A percentile compares a stretch with the other conserved stretches of the same genome.
These are phyloP conservation scores for Emergomyces orientalis DNA, from an alignment of 2,329 filamentous ascomycete genomes.

Conservation along the genomic window DNA sequence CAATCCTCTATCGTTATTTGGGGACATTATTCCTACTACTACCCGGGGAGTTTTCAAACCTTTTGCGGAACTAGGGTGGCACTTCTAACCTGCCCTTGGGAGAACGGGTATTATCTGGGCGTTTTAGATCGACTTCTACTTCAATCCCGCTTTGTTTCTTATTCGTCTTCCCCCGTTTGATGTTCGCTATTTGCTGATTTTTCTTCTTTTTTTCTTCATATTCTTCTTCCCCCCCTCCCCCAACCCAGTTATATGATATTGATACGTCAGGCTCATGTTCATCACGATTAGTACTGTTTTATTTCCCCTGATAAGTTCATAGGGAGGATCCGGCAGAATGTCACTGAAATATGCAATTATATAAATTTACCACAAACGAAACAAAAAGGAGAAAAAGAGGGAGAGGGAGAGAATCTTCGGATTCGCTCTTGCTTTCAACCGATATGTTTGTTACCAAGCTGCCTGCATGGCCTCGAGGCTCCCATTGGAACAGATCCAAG, in stretches of 20 bases:
- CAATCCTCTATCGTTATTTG: background rate
- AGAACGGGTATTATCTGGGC: constrained; percentile 1
- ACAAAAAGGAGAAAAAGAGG: background rate
- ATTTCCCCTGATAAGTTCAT: background rate
- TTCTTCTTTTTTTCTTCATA: background rate
- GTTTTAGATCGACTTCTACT: background rate
- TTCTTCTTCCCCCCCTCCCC: too few relatives aligned
- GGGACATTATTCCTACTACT: background rate
- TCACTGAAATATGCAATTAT: constrained; percentile 1
- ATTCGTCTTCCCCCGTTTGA: background rate
- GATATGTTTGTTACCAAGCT: too few relatives aligned
- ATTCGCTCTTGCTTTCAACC: too few relatives aligned
- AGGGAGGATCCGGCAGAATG: background rate
- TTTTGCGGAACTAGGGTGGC: background rate
- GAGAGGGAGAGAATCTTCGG: background rate
- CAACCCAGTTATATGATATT: background rate
- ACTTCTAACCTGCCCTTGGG: background rate
- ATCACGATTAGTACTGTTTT: background rate
- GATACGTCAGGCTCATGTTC: constrained; percentile 5
- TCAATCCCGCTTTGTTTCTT: background rate
- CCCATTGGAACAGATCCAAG: too few relatives aligned
- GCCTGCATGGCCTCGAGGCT: too few relatives aligned
- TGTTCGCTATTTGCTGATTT: background rate
- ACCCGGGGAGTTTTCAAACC: background rate
- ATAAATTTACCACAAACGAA: background rate